Percentiles rank a stretch among this genome's conserved stretches.
These are phyloP conservation scores for Bullera alba DNA, from an alignment of 768 basidiomycete genomes.

Conservation along the genomic window DNA sequence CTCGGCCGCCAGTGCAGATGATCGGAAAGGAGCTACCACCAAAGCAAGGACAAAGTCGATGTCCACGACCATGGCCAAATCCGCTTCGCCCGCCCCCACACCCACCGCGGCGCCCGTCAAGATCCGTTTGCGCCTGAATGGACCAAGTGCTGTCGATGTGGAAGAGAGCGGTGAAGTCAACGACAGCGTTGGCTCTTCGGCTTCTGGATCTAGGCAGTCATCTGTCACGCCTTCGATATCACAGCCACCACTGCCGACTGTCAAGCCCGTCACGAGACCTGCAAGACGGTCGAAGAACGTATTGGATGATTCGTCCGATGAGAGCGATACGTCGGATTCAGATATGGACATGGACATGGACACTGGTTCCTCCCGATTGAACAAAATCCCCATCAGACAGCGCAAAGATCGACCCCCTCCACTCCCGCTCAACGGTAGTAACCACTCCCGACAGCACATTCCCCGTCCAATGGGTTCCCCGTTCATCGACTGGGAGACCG, in stretches of 20 bases:
- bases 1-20: neutral
- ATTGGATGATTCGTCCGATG: slow-evolving; percentile 27
- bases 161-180: slow-evolving; percentile 4
- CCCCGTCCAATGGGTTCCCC: slow-evolving; percentile 14
- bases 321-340: slow-evolving; percentile 29
- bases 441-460: neutral
- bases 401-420: slow-evolving; percentile 23
- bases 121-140: slow-evolving; percentile 15
- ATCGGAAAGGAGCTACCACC: slow-evolving; percentile 10
- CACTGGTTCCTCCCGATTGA: slow-evolving; percentile 8
- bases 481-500: slow-evolving; percentile 8
- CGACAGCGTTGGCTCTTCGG: neutral
- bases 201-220: neutral
- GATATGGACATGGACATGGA: slow-evolving; percentile 26
- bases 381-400: slow-evolving; percentile 2
- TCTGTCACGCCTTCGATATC: neutral
- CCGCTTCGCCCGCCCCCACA: too few species aligned
- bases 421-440: slow-evolving; percentile 1
- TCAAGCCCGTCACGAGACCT: neutral
- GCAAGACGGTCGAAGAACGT: slow-evolving; percentile 1
- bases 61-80: neutral
- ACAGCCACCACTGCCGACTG: neutral
- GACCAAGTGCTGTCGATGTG: slow-evolving; percentile 5
- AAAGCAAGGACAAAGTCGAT: slow-evolving; percentile 6
- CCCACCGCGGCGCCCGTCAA: slow-evolving; percentile 15